Base-by-base conservation (phyloP, 2,329 filamentous ascomycete species). In the Xylaria digitata region DNA sequence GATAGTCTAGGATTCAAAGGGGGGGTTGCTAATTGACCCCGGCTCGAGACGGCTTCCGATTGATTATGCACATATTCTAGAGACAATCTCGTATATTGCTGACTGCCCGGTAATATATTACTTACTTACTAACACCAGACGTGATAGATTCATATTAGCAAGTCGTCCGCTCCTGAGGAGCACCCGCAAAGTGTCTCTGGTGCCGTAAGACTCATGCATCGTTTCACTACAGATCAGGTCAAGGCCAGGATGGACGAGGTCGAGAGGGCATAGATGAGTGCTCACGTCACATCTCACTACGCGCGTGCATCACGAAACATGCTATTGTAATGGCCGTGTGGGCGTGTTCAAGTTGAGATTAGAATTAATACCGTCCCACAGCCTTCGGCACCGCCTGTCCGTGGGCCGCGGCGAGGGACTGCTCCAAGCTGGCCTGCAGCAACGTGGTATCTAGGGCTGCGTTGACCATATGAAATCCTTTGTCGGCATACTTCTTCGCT, bases 171-270 rank as follows among this genome's bases (percentile, higher is more conserved):
- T 1, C 80, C 81, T 11, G 82, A 84, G 58, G 87, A 87, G 70
- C 78, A 84, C 26, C 83, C 87, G 3, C 80, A 82, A 62, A 85
- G 84, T 3, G 86, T 86, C 1, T 84, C 85, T 6, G 82, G 87
- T 68, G 89, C 90, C 1, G 79, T 86, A 63, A 94, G 93, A 77
- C 81, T 94, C 54, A 94, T 94, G 91, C 92, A 94, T 77, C 85
- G 90, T 19, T 92, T 94, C 78, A 90, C 86, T 0, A 80, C 85
- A 30, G 86, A 88, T 4, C 86, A 94, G 65, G 86, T 95, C 2
- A 82, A 87, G 67, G 83, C 82, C 19, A 86, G 89, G 76, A 93
- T 94, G 90, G 87, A 93, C 73, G 79, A 84, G 43, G 85, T 84
- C 19, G 77, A 76, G 63, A 77, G 75, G 65, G 48, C 66, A 50